Percentiles rank a stretch among this genome's conserved stretches.
Conservation (phyloP, 768 basidiomycete species). For the Lentinula edodes region DNA sequence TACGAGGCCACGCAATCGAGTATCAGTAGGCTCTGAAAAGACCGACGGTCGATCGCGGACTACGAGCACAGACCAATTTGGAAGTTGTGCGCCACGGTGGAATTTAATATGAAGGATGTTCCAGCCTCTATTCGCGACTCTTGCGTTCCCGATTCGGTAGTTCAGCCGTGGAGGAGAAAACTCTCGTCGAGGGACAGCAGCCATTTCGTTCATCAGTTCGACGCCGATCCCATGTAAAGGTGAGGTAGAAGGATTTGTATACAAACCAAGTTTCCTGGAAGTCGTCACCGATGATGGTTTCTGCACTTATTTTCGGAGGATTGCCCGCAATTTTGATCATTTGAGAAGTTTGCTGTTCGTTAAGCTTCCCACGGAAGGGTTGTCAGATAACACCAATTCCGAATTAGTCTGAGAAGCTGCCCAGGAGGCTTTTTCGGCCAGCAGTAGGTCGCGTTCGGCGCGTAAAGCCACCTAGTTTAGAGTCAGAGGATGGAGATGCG, state of each 20-base stretch:
- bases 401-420: constrained; percentile 22
- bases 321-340: constrained; percentile 73
- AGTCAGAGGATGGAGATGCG: neutral
- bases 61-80: constrained; percentile 62
- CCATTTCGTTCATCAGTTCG: constrained; percentile 51
- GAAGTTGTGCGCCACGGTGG: constrained; percentile 43
- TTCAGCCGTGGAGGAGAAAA: constrained; percentile 52
- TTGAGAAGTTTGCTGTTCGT: constrained; percentile 52
- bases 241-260: constrained; percentile 23
- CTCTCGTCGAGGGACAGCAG: constrained; percentile 58
- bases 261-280: constrained; percentile 50
- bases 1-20: constrained; percentile 36
- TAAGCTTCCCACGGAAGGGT: constrained; percentile 55
- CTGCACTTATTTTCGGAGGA: constrained; percentile 53
- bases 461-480: constrained; percentile 42
- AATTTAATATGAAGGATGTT: constrained; percentile 73
- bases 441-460: constrained; percentile 56
- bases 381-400: too few relatives aligned
- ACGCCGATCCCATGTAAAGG: constrained; percentile 55
- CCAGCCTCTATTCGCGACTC: constrained; percentile 62
- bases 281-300: constrained; percentile 52
- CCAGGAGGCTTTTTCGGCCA: constrained; percentile 53
- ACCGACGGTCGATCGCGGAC: constrained; percentile 42
- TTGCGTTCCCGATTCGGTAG: constrained; percentile 44
- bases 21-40: constrained; percentile 39